These are phyloP conservation scores for Thuidium tamariscinum DNA, from an alignment of 225 moss, liverwort and hornwort genomes.

Conservation along the genomic window DNA sequence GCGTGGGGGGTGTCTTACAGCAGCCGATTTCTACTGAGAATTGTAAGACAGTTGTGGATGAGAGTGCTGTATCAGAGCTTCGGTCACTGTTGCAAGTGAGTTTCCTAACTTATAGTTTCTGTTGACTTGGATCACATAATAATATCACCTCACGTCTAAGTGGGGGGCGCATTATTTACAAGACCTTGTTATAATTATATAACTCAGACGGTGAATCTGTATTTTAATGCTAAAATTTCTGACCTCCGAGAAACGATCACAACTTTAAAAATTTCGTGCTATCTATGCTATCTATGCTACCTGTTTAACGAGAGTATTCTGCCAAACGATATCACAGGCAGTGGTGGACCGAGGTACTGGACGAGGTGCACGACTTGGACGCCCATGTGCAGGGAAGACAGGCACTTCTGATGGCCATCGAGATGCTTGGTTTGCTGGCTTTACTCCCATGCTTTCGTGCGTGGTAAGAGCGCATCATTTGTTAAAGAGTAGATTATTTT, in stretches of 20 bases:
- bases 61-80: slow-evolving; percentile 76
- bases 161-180: not conserved
- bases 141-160: not conserved
- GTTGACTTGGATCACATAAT: not conserved
- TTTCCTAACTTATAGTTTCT: not conserved
- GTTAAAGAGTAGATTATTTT: not conserved
- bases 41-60: slow-evolving; percentile 38
- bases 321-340: slow-evolving; percentile 23
- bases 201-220: not conserved
- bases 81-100: slow-evolving; percentile 78
- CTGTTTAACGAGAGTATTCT: not conserved
- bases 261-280: not conserved
- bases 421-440: slow-evolving; percentile 99
- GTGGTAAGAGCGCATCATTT: slow-evolving; percentile 39
- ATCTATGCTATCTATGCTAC: not conserved
- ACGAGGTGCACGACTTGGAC: slow-evolving; percentile 63
- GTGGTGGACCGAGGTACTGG: slow-evolving; percentile 94
- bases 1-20: not conserved
- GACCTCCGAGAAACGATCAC: not conserved
- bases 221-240: not conserved
- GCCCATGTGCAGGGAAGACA: slow-evolving; percentile 93
- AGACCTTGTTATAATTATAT: not conserved
- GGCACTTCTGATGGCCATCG: slow-evolving; percentile 94
- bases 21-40: slow-evolving; percentile 27
- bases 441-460: slow-evolving; percentile 91